A percentile compares a stretch with the other conserved stretches of the same genome.
Evolutionary conservation across 1,284 basidiomycete species (phyloP).

Genomic region (Athelia sp.): DNA sequence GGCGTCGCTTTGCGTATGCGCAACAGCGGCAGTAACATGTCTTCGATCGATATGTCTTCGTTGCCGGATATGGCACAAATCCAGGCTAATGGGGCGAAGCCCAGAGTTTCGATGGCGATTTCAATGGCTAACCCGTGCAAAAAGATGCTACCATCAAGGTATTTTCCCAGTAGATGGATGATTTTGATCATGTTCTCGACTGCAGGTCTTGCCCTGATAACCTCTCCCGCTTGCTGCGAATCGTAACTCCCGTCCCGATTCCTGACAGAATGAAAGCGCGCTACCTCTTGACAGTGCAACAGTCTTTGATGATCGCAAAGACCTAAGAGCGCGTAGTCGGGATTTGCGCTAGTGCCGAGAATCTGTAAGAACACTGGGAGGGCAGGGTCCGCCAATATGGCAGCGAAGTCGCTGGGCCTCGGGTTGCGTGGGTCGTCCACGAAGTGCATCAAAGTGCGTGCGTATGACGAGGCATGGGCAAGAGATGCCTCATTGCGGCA

Average conservation of each 20-base stretch:
- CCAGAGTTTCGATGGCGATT: not conserved
- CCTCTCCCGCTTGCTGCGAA: not conserved
- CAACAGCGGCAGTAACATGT: not conserved
- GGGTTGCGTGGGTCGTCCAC: not conserved
- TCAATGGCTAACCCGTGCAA: not conserved
- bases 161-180: not conserved
- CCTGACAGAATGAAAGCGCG: not conserved
- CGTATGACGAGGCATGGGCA: not conserved
- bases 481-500: not conserved
- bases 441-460: not conserved
- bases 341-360: not conserved
- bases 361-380: not conserved
- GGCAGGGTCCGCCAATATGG: not conserved
- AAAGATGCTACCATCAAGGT: not conserved
- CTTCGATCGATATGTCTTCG: not conserved
- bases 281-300: not conserved
- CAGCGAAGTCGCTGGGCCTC: not conserved
- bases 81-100: not conserved
- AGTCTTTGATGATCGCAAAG: slow-evolving; percentile 1
- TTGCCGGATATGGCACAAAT: not conserved
- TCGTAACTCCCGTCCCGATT: not conserved
- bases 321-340: not conserved
- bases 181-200: not conserved
- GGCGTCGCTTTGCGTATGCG: not conserved
- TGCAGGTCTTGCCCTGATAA: not conserved